phyloP scores from a whole-genome alignment of 345 rosid species.

The Eucalyptus curtisii region DNA sequence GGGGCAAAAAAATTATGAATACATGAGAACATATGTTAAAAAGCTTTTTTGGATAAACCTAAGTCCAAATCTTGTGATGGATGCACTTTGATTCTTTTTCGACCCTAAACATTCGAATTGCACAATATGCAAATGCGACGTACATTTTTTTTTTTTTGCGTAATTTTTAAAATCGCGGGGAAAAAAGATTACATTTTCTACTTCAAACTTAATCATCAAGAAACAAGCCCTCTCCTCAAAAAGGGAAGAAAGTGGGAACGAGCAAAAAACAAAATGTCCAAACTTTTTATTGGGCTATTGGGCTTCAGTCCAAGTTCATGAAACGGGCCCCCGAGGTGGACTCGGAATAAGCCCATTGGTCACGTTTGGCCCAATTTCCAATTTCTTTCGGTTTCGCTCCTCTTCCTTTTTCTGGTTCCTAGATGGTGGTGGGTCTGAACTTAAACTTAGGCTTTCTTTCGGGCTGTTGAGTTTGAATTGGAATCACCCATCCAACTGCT shows the following conservation, averaged over 20 bases:
- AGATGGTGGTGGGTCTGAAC: neutral
- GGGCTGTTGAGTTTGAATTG: neutral
- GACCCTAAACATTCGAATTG: neutral
- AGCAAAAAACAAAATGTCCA: neutral
- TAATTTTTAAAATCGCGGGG: neutral
- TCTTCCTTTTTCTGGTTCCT: neutral
- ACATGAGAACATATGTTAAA: neutral
- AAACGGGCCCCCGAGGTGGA: neutral
- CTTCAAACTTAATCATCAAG: neutral
- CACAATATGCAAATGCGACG: neutral
- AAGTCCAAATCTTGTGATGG: neutral
- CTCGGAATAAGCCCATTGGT: neutral
- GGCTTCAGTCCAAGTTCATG: neutral
- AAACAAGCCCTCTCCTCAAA: neutral
- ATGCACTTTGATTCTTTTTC: neutral
- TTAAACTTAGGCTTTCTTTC: neutral
- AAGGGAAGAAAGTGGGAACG: neutral
- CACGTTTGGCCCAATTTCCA: neutral
- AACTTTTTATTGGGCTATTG: neutral
- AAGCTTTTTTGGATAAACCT: neutral
- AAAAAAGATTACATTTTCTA: neutral
- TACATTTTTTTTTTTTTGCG: neutral
- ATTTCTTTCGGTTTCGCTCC: neutral
- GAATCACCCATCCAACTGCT: neutral
- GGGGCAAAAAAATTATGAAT: neutral